phyloP scores from a whole-genome alignment of 139 green algal species.

The Nannochloris sp. region DNA sequence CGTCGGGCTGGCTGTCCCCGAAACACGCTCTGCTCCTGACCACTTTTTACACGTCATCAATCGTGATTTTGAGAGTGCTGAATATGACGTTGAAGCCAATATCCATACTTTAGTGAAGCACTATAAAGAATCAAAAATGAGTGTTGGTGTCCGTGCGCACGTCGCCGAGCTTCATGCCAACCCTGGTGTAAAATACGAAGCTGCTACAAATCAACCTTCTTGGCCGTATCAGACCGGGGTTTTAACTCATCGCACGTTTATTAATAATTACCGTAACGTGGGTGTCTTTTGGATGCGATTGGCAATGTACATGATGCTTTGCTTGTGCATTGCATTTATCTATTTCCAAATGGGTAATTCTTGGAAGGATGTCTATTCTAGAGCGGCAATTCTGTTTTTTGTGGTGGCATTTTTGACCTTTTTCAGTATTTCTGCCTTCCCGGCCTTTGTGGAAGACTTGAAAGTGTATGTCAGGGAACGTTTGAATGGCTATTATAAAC shows the following conservation, averaged over 20 bases:
- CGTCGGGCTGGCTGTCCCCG: conserved; percentile 48
- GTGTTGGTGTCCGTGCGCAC: not conserved
- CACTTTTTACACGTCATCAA: conserved; percentile 69
- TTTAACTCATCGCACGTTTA: conserved; percentile 34
- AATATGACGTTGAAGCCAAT: conserved; percentile 16
- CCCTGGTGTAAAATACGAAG: conserved; percentile 8
- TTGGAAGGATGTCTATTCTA: conserved; percentile 47
- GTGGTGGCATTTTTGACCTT: conserved; percentile 47
- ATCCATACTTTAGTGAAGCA: conserved; percentile 22
- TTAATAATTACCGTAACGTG: conserved; percentile 59
- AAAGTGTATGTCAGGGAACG: conserved; percentile 59
- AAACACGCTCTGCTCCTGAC: conserved; percentile 43
- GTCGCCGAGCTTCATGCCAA: conserved; percentile 1
- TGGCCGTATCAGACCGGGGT: conserved; percentile 9
- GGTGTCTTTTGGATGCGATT: conserved; percentile 60
- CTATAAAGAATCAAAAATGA: conserved; percentile 16
- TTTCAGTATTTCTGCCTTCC: conserved; percentile 33
- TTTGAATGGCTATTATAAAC: conserved; percentile 65
- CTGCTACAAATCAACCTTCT: not conserved
- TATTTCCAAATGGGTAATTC: conserved; percentile 37
- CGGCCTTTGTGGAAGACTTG: conserved; percentile 50
- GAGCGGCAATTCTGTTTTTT: conserved; percentile 55
- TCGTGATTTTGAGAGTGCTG: conserved; percentile 41
- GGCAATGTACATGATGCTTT: conserved; percentile 34
- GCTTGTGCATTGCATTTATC: conserved; percentile 19